Percentiles rank a stretch among this genome's conserved stretches.
These are phyloP conservation scores for Lenzites betulinus DNA, from an alignment of 768 basidiomycete species.

Conservation along the genomic window DNA sequence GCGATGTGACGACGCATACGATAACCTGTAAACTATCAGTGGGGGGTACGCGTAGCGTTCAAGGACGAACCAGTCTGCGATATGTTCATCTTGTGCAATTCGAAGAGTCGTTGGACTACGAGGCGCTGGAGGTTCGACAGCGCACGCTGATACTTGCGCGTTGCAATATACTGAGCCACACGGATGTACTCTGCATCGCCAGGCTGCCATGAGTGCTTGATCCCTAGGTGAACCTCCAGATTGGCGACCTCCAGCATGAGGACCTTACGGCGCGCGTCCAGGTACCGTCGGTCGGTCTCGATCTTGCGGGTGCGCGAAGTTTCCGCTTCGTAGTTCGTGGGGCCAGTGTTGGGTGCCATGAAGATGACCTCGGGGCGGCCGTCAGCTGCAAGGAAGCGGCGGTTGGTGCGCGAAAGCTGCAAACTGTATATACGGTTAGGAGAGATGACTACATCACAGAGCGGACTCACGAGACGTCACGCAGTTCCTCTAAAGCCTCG, in stretches of 20 bases:
- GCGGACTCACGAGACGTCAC: conserved; percentile 18
- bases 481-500: conserved; percentile 31
- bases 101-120: conserved; percentile 39
- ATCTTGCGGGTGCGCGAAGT: conserved; percentile 19
- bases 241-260: too few species aligned
- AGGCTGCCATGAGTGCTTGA: conserved; percentile 32
- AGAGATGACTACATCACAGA: not conserved
- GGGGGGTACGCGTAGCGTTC: not conserved
- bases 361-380: not conserved
- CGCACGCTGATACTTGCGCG: conserved; percentile 30
- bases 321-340: not conserved
- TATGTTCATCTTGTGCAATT: conserved; percentile 40
- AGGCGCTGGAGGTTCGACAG: conserved; percentile 37
- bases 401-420: not conserved
- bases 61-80: conserved; percentile 38
- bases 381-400: not conserved
- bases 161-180: conserved; percentile 17
- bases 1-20: conserved; percentile 30
- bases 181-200: conserved; percentile 26
- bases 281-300: conserved; percentile 27
- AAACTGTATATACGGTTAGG: not conserved
- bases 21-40: conserved; percentile 25
- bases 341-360: not conserved
- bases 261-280: conserved; percentile 16
- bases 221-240: conserved; percentile 29